phyloP scores from a whole-genome alignment of 805 yeast species.

The Spathaspora hagerdaliae region DNA sequence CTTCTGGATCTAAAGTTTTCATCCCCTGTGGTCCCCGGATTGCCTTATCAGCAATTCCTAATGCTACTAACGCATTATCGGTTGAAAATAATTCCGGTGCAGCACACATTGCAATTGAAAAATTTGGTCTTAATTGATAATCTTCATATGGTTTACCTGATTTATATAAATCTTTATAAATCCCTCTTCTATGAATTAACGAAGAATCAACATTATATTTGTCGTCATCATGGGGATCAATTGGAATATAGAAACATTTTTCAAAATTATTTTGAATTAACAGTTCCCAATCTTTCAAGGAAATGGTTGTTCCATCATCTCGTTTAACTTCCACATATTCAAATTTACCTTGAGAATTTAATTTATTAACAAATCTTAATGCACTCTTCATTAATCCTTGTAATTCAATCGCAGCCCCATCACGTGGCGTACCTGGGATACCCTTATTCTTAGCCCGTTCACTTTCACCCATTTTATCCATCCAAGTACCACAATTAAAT shows the following conservation, averaged over 20 bases:
- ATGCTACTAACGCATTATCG: slow-evolving; percentile 57
- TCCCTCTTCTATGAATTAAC: slow-evolving; percentile 84
- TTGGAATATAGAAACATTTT: slow-evolving; percentile 71
- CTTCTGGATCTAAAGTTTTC: slow-evolving; percentile 89
- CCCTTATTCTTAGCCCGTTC: slow-evolving; percentile 78
- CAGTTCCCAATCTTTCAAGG: slow-evolving; percentile 68
- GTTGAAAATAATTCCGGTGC: slow-evolving; percentile 87
- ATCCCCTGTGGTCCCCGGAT: slow-evolving; percentile 90
- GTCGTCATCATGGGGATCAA: slow-evolving; percentile 54
- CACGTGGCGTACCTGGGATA: slow-evolving; percentile 96
- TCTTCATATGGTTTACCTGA: slow-evolving; percentile 90
- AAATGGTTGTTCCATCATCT: slow-evolving; percentile 52
- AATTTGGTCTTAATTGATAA: slow-evolving; percentile 89
- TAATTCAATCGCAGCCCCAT: slow-evolving; percentile 93
- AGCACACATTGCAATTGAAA: slow-evolving; percentile 87
- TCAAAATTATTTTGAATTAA: slow-evolving; percentile 74
- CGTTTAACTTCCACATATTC: slow-evolving; percentile 53
- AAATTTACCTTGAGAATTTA: slow-evolving; percentile 54
- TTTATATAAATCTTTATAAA: slow-evolving; percentile 80
- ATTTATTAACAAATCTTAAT: slow-evolving; percentile 69
- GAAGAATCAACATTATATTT: slow-evolving; percentile 57
- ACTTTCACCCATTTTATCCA: slow-evolving; percentile 99
- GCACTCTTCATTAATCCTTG: slow-evolving; percentile 84
- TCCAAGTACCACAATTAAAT: slow-evolving; percentile 97
- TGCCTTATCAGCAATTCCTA: slow-evolving; percentile 64